Conservation (phyloP, 2,329 filamentous ascomycete species). For the Colletotrichum coccodes region DNA sequence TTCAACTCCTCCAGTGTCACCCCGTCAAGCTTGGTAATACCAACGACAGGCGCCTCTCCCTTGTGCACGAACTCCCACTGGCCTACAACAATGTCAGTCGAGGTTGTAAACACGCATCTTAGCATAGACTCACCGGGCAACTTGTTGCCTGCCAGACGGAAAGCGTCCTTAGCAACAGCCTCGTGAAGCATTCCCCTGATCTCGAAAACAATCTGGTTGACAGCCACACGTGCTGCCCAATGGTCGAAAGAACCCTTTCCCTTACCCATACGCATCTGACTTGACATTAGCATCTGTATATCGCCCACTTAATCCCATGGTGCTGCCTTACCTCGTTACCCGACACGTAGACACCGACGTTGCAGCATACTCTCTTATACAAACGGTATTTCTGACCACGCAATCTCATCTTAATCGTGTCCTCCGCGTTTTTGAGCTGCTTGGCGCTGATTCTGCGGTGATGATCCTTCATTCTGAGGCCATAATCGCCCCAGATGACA, state of each 20-base stretch:
- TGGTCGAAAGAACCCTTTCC: constrained; percentile 98
- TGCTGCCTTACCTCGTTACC: constrained; percentile 81
- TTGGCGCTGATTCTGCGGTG: constrained; percentile 89
- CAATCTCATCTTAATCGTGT: constrained; percentile 89
- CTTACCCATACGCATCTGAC: constrained; percentile 94
- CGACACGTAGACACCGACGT: constrained; percentile 93
- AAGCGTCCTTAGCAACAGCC: constrained; percentile 92
- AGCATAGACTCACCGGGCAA: constrained; percentile 75
- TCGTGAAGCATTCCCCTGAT: constrained; percentile 93
- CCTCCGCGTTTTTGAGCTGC: constrained; percentile 90
- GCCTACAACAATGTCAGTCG: constrained; percentile 56
- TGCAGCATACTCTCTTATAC: constrained; percentile 91
- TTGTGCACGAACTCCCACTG: constrained; percentile 95
- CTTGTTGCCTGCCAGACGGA: constrained; percentile 93
- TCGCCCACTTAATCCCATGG: background rate
- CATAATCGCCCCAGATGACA: constrained; percentile 96
- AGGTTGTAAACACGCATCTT: too few species aligned
- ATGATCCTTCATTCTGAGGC: constrained; percentile 91
- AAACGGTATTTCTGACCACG: constrained; percentile 92
- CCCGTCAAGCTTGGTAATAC: constrained; percentile 89
- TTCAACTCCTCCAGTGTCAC: constrained; percentile 86
- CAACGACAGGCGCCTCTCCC: constrained; percentile 89
- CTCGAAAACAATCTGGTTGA: constrained; percentile 93
- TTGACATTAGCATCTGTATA: constrained; percentile 2
- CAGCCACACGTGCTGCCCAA: constrained; percentile 90